Evolutionary conservation across 352 stramenopile species (phyloP), one percentile per base, ranked within the genome.

Genomic region (Globisporangium takayamanum): DNA sequence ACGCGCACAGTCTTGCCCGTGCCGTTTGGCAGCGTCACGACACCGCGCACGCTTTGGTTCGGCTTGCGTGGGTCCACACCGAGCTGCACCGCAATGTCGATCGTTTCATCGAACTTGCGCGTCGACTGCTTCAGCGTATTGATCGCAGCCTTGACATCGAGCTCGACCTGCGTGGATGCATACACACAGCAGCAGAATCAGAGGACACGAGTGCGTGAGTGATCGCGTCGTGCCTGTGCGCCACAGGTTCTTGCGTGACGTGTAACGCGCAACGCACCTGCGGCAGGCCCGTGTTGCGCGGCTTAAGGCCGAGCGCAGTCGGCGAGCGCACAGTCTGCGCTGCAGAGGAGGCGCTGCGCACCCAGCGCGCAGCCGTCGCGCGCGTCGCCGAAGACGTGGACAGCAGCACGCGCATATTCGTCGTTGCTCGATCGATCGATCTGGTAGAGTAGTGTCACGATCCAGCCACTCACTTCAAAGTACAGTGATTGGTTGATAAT

Each of bases 1-100:
- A 98, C 88, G 46, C 81, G 77, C 52, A 96, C 81, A 22, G 74
- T 72, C 69, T 96, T 96, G 59, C 89, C 88, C 57, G 84, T 96
- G 47, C 85, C 84, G 62, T 95, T 84, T 0, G 89, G 89, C 46
- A 96, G 71, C 53, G 67, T 92, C 61, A 95, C 86, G 51, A 93
- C 81, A 18, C 86, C 83, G 37, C 86, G 83, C 58, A 95, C 84
- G 52, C 81, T 94, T 69, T 95, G 86, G 72, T 95, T 95, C 10
- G 86, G 86, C 72, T 95, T 95, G 57, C 86, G 69, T 39, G 86
- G 86, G 58, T 95, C 86, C 47, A 95, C 83, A 28, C 86, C 86
- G 47, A 95, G 69, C 67, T 92, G 83, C 42, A 95, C 59, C 22
- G 84, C 86, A 46, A 95, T 76, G 60, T 95, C 86, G 26, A 95